phyloP scores from a whole-genome alignment of 164 flowering plant genomes.

The Vitis riparia region DNA sequence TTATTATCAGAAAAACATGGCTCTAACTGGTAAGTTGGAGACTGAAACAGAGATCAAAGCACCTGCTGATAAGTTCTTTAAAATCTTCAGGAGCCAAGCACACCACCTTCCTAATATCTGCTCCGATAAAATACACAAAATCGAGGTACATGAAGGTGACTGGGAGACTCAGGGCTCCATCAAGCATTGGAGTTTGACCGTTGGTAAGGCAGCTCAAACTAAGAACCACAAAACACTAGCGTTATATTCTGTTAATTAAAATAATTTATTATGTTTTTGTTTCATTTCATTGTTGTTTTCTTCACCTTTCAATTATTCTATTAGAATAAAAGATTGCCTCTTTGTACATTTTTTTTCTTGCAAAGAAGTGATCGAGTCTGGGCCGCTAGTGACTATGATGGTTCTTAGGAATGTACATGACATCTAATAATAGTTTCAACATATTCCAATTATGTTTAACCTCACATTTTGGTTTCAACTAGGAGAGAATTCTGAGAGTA shows the following conservation, averaged over 20 bases:
- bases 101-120: neutral
- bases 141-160: slow-evolving; percentile 18
- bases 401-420: too few relatives aligned
- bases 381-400: too few relatives aligned
- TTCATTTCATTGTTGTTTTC: neutral
- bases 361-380: too few relatives aligned
- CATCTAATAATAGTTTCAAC: neutral
- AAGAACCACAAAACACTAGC: too few relatives aligned
- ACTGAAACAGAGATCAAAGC: slow-evolving; percentile 9
- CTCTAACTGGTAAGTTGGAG: neutral
- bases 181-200: slow-evolving; percentile 12
- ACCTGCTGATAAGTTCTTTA: slow-evolving; percentile 7
- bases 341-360: too few relatives aligned
- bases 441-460: too few relatives aligned
- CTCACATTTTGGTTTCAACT: neutral
- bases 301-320: too few relatives aligned
- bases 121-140: neutral
- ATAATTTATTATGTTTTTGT: slow-evolving; percentile 2
- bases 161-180: slow-evolving; percentile 18
- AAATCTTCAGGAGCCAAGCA: neutral
- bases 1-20: too few relatives aligned
- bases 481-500: slow-evolving; percentile 20
- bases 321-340: too few relatives aligned
- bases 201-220: slow-evolving; percentile 5
- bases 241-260: too few relatives aligned